Evolutionary conservation across 768 basidiomycete species (phyloP).

Genomic region (Hygrophorus russula): DNA sequence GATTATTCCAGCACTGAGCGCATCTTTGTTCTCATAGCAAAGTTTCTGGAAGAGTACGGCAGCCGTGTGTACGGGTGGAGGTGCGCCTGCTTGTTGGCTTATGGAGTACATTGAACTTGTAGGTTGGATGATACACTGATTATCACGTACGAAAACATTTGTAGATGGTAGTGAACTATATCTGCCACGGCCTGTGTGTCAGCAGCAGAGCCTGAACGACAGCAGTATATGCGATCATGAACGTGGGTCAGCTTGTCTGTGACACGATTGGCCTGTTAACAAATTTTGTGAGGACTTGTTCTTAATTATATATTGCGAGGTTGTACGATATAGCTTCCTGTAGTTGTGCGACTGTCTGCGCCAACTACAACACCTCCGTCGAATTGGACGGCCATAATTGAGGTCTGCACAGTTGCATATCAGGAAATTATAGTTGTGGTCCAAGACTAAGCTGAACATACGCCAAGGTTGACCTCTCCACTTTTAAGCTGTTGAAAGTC

Average conservation of each 20-base stretch:
- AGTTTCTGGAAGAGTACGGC: conserved; percentile 77
- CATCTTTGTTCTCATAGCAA: conserved; percentile 92
- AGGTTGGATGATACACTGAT: conserved; percentile 5
- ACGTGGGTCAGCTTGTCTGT: conserved; percentile 96
- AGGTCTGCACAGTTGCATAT: conserved; percentile 50
- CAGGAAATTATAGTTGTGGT: conserved; percentile 1
- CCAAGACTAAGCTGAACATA: conserved; percentile 29
- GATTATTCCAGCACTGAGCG: conserved; percentile 85
- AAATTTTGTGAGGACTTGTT: conserved; percentile 4
- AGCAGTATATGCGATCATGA: conserved; percentile 98
- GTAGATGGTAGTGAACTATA: conserved; percentile 72
- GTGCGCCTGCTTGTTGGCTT: conserved; percentile 46
- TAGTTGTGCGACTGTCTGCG: conserved; percentile 95
- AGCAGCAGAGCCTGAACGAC: conserved; percentile 95
- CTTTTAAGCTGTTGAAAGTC: conserved; percentile 83
- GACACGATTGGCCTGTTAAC: conserved; percentile 80
- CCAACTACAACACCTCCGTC: conserved; percentile 91
- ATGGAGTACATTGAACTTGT: conserved; percentile 2
- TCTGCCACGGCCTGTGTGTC: conserved; percentile 98
- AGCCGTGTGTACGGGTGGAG: conserved; percentile 73
- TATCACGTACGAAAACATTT: conserved; percentile 53
- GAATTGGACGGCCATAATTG: conserved; percentile 99
- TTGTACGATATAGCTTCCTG: conserved; percentile 88
- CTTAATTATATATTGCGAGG: background rate
- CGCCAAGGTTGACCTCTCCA: conserved; percentile 95